Evolutionary conservation across 2,329 filamentous ascomycete species (phyloP).

Genomic region (Metarhizium humberi): DNA sequence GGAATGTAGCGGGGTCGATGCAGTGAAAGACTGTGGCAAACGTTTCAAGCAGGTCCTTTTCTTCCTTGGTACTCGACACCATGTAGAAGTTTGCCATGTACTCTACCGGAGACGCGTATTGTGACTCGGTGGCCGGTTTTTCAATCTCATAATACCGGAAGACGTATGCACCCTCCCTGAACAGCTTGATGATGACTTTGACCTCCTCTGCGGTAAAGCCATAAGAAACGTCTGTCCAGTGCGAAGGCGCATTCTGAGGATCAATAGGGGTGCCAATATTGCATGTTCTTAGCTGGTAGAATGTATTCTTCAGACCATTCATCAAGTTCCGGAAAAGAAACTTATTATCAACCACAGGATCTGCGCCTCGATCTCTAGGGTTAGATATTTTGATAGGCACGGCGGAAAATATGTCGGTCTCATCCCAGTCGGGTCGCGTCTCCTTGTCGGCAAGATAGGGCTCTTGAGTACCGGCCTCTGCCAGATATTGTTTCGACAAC

Average conservation of each 20-base stretch:
- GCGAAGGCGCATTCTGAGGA: constrained; percentile 65
- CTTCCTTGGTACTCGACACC: constrained; percentile 86
- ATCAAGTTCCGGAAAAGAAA: constrained; percentile 96
- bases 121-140: constrained; percentile 61
- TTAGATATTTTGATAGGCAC: constrained; percentile 95
- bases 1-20: constrained; percentile 95
- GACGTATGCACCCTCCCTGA: constrained; percentile 90
- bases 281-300: constrained; percentile 87
- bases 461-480: constrained; percentile 54
- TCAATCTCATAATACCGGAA: constrained; percentile 96
- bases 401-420: constrained; percentile 93
- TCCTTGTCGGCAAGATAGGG: constrained; percentile 79
- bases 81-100: constrained; percentile 94
- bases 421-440: constrained; percentile 84
- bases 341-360: constrained; percentile 93
- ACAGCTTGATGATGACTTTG: constrained; percentile 90
- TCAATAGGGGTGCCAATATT: constrained; percentile 71
- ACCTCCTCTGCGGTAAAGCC: constrained; percentile 97
- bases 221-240: constrained; percentile 93
- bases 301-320: constrained; percentile 91
- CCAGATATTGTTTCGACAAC: constrained; percentile 69
- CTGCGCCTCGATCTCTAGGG: constrained; percentile 75
- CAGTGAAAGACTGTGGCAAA: constrained; percentile 98
- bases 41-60: constrained; percentile 93
- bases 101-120: constrained; percentile 75